Base-by-base conservation (phyloP, 2,329 filamentous ascomycete genomes). In the Xylariaceae sp. region DNA sequence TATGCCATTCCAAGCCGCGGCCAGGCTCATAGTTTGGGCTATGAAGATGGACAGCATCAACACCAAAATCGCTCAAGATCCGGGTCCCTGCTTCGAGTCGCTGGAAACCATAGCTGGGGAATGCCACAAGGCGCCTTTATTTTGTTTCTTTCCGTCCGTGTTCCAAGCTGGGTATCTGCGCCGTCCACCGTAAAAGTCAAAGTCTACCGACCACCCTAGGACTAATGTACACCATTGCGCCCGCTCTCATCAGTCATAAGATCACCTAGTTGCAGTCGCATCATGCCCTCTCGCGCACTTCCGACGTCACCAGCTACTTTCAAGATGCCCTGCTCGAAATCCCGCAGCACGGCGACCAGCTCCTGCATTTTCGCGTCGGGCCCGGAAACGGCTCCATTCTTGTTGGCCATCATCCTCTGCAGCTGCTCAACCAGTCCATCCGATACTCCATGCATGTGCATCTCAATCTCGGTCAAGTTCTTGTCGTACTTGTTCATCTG, bases 291-390 rank as follows among this genome's bases (percentile, higher is more conserved):
- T 40, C 75, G 71, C 4, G 68, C 68, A 29, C 61, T 60, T 3
- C 75, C 77, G 31, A 83, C 67, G 35, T 75, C 68, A 16, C 68
- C 65, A 5, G 78, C 78, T 36, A 80, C 77, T 33, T 73, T 70
- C 36, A 80, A 55, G 35, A 83, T 78, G 36, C 76, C 71, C 45
- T 72, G 66, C 57, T 83, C 77, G 39, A 83, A 79, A 44, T 82
- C 78, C 13, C 70, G 64, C 43, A 83, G 63, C 27, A 78, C 76
- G 10, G 65, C 68, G 12, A 71, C 72, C 28, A 81, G 61, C 50
- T 72, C 67, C 22, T 63, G 56, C 14, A 65, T 57, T 42, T 61
- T 61, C 54, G 74, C 59, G 43, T 70, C 63, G 35, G 60, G 45
- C 33, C 58, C 53, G 13, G 55, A 49, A 14, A 55, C 44, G 55